A percentile compares a stretch with the other conserved stretches of the same genome.
Evolutionary conservation across 2,329 filamentous ascomycete genomes (phyloP).

Genomic region (Cladosporium velox): DNA sequence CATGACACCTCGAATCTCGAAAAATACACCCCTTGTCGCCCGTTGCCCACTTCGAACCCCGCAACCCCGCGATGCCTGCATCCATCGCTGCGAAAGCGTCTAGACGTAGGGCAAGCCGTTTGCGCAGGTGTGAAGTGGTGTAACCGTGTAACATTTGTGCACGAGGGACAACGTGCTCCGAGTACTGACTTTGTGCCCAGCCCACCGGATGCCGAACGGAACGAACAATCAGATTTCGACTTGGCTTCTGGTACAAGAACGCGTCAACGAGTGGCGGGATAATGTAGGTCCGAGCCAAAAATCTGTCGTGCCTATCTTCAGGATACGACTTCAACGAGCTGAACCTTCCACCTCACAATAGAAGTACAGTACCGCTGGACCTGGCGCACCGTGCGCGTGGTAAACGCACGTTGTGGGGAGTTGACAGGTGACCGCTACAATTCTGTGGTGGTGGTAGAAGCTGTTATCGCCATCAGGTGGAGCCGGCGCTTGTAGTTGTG

Average conservation of each 20-base stretch:
- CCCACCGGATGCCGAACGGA: neutral
- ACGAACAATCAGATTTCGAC: neutral
- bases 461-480: neutral
- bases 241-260: neutral
- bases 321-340: neutral
- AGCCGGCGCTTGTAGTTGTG: neutral
- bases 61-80: conserved; percentile 14
- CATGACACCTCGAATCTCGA: conserved; percentile 16
- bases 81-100: neutral
- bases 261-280: neutral
- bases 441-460: neutral
- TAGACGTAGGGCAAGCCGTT: conserved; percentile 1
- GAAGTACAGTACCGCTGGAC: neutral
- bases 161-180: neutral
- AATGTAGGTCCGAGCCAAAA: neutral
- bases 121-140: neutral
- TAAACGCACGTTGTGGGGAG: neutral
- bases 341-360: neutral
- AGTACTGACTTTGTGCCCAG: neutral
- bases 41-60: neutral
- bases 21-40: neutral
- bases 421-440: neutral
- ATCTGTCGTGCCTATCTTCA: neutral
- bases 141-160: neutral
- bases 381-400: neutral